Base-by-base conservation (phyloP, 106 monocot species). In the Dendrobium chrysotoxum region DNA sequence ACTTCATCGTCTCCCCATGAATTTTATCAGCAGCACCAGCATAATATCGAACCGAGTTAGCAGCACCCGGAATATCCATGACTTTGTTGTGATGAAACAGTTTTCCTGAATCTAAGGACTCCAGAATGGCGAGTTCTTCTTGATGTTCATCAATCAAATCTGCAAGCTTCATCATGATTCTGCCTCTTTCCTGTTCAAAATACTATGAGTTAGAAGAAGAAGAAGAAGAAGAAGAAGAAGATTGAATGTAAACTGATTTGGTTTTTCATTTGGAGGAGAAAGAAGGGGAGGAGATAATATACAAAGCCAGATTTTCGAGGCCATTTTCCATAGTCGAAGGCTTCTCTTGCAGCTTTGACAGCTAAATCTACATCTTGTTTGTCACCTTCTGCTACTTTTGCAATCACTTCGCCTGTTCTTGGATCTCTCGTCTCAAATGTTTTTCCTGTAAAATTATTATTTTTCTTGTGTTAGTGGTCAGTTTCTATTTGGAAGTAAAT, bases 291-390 rank as follows among this genome's bases (percentile, higher is more conserved):
- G 44, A 3, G 70, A 44, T 17, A 10, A 21, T 80, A 7, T 86
- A 93, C 92, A 81, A 65, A 93, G 81, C 90, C 92, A 1, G 92
- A 86, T 88, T 90, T 90, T 53, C 92, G 86, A 72, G 92, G 92
- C 92, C 92, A 93, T 17, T 82, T 75, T 64, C 92, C 92, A 75
- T 93, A 79, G 57, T 93, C 88, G 73, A 93, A 93, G 15, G 92
- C 92, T 68, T 88, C 68, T 75, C 92, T 82, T 1, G 92, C 92
- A 1, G 90, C 88, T 75, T 88, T 87, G 54, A 90, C 90, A 3
- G 92, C 92, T 31, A 88, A 55, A 77, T 93, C 86, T 5, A 93
- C 54, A 28, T 90, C 92, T 4, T 79, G 79, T 10, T 88, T 90
- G 35, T 85, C 92, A 5, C 92, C 92, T 76, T 90, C 92, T 4